These are phyloP conservation scores for Terfezia claveryi DNA, from an alignment of 495 filamentous ascomycete genomes.

Conservation along the genomic window DNA sequence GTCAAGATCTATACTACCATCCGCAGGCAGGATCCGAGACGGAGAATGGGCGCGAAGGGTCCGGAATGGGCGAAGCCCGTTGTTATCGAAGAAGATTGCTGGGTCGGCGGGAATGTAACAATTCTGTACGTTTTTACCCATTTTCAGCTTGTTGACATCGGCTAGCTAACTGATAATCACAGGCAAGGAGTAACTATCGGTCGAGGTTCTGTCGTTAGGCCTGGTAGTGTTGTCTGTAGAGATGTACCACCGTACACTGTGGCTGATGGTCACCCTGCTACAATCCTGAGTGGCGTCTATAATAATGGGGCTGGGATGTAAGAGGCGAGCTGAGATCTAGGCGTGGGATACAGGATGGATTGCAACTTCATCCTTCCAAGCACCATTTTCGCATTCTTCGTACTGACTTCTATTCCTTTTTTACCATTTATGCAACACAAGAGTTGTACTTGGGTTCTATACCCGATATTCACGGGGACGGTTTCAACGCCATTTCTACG, in stretches of 20 bases:
- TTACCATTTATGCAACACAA: too few relatives aligned
- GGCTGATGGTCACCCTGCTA: conserved; percentile 41
- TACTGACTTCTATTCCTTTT: too few relatives aligned
- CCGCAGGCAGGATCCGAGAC: conserved; percentile 51
- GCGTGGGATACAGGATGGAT: too few relatives aligned
- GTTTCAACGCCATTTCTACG: too few relatives aligned
- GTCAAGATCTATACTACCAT: conserved; percentile 68
- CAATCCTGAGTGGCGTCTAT: conserved; percentile 33
- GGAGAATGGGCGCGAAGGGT: conserved; percentile 51
- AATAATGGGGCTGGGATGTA: conserved; percentile 15
- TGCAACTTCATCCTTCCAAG: too few relatives aligned
- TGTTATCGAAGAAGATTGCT: conserved; percentile 70
- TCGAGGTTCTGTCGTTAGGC: conserved; percentile 56
- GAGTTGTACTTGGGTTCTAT: too few relatives aligned
- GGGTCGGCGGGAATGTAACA: conserved; percentile 65
- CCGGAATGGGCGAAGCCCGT: conserved; percentile 50
- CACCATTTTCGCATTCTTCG: too few relatives aligned
- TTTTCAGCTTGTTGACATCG: conserved; percentile 1
- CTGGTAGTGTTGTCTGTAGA: conserved; percentile 73
- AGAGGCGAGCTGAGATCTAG: not conserved
- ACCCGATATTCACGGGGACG: too few relatives aligned
- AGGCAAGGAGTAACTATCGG: conserved; percentile 53
- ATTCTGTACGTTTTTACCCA: conserved; percentile 40
- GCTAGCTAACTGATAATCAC: not conserved
- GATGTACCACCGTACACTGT: conserved; percentile 40